Conservation (phyloP, 306 rosid species). For the Trifolium repens region DNA sequence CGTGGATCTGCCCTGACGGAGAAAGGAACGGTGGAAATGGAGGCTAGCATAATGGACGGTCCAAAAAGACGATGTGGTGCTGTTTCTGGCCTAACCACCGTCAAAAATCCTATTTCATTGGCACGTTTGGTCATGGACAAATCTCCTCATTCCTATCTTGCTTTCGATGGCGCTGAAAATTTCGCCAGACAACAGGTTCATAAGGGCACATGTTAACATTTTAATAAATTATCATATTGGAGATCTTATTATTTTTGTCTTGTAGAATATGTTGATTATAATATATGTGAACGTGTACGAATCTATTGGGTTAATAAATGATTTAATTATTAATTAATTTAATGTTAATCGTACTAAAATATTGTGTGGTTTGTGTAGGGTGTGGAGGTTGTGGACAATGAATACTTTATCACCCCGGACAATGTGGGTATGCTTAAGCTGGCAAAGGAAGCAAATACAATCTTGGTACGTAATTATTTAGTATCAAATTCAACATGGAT, state of each 20-base stretch:
- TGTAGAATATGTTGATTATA: background rate
- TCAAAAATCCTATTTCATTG: slow-evolving; percentile 81
- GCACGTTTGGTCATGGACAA: slow-evolving; percentile 96
- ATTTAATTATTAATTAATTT: background rate
- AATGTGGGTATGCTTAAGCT: slow-evolving; percentile 84
- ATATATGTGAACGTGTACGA: slow-evolving; percentile 16
- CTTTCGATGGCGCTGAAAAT: slow-evolving; percentile 82
- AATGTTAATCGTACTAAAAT: slow-evolving; percentile 37
- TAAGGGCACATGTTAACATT: no score
- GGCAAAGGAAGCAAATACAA: slow-evolving; percentile 89
- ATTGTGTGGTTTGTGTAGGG: slow-evolving; percentile 53
- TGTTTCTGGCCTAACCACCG: slow-evolving; percentile 82
- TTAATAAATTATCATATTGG: no score
- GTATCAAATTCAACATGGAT: background rate
- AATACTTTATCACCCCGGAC: slow-evolving; percentile 85
- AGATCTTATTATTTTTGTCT: background rate
- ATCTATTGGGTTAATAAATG: background rate
- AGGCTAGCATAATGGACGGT: slow-evolving; percentile 97
- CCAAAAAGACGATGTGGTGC: slow-evolving; percentile 88
- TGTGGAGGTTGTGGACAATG: slow-evolving; percentile 76
- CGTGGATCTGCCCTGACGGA: slow-evolving; percentile 94
- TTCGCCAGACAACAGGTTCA: slow-evolving; percentile 85
- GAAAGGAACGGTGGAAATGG: slow-evolving; percentile 93
- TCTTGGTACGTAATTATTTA: slow-evolving; percentile 55
- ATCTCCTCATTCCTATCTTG: slow-evolving; percentile 96